Percentiles rank a stretch among this genome's conserved stretches.
These are phyloP conservation scores for Botryotinia globosa DNA, from an alignment of 2,329 filamentous ascomycete species.

Conservation along the genomic window DNA sequence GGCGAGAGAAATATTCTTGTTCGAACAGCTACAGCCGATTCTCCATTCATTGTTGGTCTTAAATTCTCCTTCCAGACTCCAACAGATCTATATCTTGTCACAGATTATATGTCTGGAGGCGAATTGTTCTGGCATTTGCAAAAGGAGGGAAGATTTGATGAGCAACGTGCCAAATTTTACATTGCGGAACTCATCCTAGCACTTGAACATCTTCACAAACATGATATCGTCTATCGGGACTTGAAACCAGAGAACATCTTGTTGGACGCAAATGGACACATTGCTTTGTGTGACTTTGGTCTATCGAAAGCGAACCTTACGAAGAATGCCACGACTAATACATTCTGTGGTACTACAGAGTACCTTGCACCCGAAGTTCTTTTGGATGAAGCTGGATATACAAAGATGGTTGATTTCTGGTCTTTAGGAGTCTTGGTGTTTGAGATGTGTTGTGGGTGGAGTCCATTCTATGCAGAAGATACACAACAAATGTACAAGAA, in stretches of 20 bases:
- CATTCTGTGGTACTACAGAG: conserved; percentile 97
- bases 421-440: conserved; percentile 96
- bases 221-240: conserved; percentile 97
- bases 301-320: conserved; percentile 96
- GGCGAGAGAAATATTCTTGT: conserved; percentile 97
- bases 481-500: conserved; percentile 99
- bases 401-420: conserved; percentile 99
- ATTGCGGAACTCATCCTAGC: conserved; percentile 96
- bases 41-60: conserved; percentile 93
- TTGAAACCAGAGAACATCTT: conserved; percentile 97
- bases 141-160: conserved; percentile 92
- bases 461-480: conserved; percentile 97
- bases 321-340: conserved; percentile 97
- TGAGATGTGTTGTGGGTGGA: conserved; percentile 99
- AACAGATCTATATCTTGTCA: conserved; percentile 95
- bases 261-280: conserved; percentile 94
- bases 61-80: conserved; percentile 99
- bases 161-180: conserved; percentile 95
- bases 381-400: conserved; percentile 94
- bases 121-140: conserved; percentile 99
- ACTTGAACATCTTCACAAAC: conserved; percentile 90
- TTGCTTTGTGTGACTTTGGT: conserved; percentile 95
- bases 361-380: conserved; percentile 95
- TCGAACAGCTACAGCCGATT: conserved; percentile 91
- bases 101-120: conserved; percentile 98